phyloP scores from a whole-genome alignment of 2,329 filamentous ascomycete genomes.

The Thelonectria olida region DNA sequence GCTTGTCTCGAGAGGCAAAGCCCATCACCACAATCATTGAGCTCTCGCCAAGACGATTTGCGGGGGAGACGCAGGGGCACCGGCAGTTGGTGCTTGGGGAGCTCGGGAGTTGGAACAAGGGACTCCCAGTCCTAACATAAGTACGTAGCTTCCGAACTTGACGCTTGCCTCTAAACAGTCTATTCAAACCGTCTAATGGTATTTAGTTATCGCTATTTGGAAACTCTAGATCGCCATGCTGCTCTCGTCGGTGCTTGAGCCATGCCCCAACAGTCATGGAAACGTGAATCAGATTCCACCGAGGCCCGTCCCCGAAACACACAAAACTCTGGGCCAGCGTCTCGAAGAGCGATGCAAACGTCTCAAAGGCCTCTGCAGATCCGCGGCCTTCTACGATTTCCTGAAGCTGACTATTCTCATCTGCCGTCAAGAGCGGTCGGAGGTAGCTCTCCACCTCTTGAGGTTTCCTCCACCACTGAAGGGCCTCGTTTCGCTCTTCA shows the following conservation, averaged over 20 bases:
- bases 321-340: conserved; percentile 33
- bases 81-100: too few species aligned
- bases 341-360: conserved; percentile 30
- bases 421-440: conserved; percentile 23
- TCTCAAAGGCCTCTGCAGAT: conserved; percentile 6
- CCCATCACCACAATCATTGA: not conserved
- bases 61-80: too few species aligned
- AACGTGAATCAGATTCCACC: conserved; percentile 22
- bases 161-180: too few species aligned
- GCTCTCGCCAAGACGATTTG: not conserved
- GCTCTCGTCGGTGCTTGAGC: not conserved
- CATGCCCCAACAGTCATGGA: conserved; percentile 16
- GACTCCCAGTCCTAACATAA: too few species aligned
- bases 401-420: conserved; percentile 29
- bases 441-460: conserved; percentile 34
- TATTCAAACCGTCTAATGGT: too few species aligned
- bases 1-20: too few species aligned
- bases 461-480: conserved; percentile 37
- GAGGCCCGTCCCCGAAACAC: conserved; percentile 33
- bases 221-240: not conserved
- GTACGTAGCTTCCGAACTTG: too few species aligned
- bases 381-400: conserved; percentile 33
- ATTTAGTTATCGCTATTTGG: not conserved
- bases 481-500: conserved; percentile 14
- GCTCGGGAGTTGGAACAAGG: too few species aligned